A percentile compares a stretch with the other conserved stretches of the same genome.
Conservation (phyloP, 2,329 filamentous ascomycete species). For the Trichoderma sp. region DNA sequence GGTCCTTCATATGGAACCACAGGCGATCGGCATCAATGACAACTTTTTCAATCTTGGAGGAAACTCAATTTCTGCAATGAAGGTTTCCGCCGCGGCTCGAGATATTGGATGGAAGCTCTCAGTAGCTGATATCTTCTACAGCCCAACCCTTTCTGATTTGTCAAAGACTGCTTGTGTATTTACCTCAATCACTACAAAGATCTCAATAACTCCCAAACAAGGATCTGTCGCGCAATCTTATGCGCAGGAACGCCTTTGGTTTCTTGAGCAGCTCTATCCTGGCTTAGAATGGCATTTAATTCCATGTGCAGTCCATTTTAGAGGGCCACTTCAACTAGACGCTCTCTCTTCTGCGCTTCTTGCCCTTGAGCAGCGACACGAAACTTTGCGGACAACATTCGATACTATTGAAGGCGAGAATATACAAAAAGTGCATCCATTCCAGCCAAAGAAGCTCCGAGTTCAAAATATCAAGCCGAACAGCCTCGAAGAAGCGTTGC, state of each 20-base stretch:
- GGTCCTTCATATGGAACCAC: background rate
- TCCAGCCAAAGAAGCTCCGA: background rate
- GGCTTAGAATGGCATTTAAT: background rate
- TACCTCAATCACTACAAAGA: background rate
- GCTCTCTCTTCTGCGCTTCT: background rate
- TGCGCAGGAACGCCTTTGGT: background rate
- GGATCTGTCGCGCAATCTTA: background rate
- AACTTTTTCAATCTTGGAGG: background rate
- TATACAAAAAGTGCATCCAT: background rate
- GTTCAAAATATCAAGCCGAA: background rate
- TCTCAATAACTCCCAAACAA: background rate
- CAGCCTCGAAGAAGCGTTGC: background rate
- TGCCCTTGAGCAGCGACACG: background rate
- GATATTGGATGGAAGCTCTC: background rate
- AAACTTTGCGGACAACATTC: background rate
- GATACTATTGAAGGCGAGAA: background rate
- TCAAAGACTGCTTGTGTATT: background rate
- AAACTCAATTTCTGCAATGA: background rate
- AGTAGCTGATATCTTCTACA: background rate
- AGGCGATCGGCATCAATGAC: background rate
- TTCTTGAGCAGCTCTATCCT: background rate
- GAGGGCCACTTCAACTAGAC: background rate
- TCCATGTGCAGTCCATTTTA: background rate
- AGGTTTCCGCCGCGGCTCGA: background rate
- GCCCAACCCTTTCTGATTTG: background rate